Base-by-base conservation (phyloP, 2,329 filamentous ascomycete genomes). In the Alternaria angustiovoidea region DNA sequence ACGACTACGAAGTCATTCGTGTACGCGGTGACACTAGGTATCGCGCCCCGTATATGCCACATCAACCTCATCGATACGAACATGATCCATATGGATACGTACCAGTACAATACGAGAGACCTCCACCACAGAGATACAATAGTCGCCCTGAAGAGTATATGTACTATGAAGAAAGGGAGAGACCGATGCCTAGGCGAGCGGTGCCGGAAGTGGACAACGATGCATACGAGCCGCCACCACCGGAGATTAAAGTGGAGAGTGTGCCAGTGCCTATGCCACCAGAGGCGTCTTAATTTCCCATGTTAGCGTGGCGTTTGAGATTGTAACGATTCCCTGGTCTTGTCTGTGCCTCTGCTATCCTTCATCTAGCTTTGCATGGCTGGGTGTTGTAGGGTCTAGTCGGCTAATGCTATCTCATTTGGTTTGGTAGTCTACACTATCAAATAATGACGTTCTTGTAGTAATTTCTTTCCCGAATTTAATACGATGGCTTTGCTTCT, bases 161-260 rank as follows among this genome's bases (percentile, higher is more conserved):
- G 28, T 76, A 76, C 39, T 74, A 76, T 32, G 75, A 77, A 20
- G 75, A 75, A 26, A 69, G 72, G 48, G 72, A 74, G 39, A 63
- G 67, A 41, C 63, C 62, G 30, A 62, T 64, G 30, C 58, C 63
- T 16, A 63, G 68, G 26, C 64, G 67, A 34, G 66, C 70, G 36
- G 61, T 32, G 12, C 47, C 51, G 7, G 66, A 65, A 18, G 66
- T 61, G 55, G 73, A 75, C 36, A 53, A 62, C 4, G 72, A 75
- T 34, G 54, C 66, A 28, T 72, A 72, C 51, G 72, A 75, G 46
- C 61, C 71, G 22, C 59, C 67, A 9, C 64, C 64, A 11, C 69
- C 68, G 2, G 64, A 70, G 12, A 67, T 72, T 59, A 73, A 75
- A 61, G 62, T 75, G 36, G 72, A 75, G 30, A 63, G 59, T 42